Conservation (phyloP, 2,329 filamentous ascomycete genomes). For the Trichoderma sp. region DNA sequence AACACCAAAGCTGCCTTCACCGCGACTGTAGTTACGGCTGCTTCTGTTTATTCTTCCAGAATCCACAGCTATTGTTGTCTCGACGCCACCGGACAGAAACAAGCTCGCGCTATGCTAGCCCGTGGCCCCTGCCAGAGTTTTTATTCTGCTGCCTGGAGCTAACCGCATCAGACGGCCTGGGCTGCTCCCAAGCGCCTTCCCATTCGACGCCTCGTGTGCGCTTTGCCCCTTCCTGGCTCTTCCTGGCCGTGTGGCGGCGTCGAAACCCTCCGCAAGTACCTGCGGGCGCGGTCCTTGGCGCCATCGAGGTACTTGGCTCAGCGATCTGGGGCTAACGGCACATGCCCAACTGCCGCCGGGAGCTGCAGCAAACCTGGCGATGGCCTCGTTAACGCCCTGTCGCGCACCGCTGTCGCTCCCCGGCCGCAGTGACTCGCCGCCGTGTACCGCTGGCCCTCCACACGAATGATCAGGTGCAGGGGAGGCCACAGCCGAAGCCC, state of each 20-base stretch:
- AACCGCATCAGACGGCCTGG: slow-evolving; percentile 15
- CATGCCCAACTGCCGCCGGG: slow-evolving; percentile 18
- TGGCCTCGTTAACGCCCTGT: slow-evolving; percentile 12
- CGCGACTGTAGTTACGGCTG: not conserved
- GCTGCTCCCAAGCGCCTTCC: slow-evolving; percentile 23
- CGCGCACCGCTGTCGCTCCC: not conserved
- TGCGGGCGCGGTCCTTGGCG: not conserved
- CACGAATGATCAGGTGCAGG: slow-evolving; percentile 10
- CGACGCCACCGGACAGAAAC: slow-evolving; percentile 13
- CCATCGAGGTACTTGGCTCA: not conserved
- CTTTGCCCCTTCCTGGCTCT: slow-evolving; percentile 13
- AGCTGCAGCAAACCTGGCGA: not conserved
- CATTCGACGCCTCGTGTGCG: slow-evolving; percentile 28
- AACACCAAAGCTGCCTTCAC: not conserved
- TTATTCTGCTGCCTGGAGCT: slow-evolving; percentile 30
- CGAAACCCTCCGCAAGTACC: slow-evolving; percentile 19
- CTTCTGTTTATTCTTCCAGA: slow-evolving; percentile 15
- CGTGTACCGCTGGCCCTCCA: slow-evolving; percentile 8
- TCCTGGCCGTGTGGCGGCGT: not conserved
- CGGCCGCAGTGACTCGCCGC: not conserved
- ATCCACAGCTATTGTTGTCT: not conserved
- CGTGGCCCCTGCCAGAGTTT: slow-evolving; percentile 16
- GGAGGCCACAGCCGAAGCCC: slow-evolving; percentile 23
- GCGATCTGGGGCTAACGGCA: slow-evolving; percentile 19
- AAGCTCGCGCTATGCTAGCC: slow-evolving; percentile 5